A percentile compares a stretch with the other conserved stretches of the same genome.
Conservation (phyloP, 108 stramenopile species). For the Nitzschia inconspicua region DNA sequence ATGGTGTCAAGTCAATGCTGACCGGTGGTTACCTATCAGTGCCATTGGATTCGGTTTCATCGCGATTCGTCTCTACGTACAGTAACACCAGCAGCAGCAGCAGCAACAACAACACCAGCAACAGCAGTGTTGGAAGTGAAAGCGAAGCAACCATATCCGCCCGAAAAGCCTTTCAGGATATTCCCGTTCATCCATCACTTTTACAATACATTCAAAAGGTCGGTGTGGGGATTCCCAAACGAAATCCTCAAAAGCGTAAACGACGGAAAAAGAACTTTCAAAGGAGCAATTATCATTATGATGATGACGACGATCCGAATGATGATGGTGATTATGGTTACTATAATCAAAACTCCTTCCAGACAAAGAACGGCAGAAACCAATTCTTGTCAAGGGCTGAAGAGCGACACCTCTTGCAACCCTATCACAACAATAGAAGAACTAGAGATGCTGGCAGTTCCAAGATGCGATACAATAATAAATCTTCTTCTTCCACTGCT, state of each 20-base stretch:
- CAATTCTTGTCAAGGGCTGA: constrained; percentile 15
- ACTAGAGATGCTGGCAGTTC: constrained; percentile 35
- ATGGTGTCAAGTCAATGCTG: too few relatives aligned
- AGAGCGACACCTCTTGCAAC: constrained; percentile 42
- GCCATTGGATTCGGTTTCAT: too few relatives aligned
- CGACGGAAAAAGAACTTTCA: constrained; percentile 7
- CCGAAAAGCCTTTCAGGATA: constrained; percentile 37
- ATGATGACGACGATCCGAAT: neutral
- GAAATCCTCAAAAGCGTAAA: constrained; percentile 3
- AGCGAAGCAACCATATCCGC: too few relatives aligned
- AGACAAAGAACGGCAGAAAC: constrained; percentile 13
- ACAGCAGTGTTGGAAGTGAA: constrained; percentile 9
- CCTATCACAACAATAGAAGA: constrained; percentile 69
- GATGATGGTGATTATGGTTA: neutral
- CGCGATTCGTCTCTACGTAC: too few relatives aligned
- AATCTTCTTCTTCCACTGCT: too few relatives aligned
- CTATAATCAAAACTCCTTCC: constrained; percentile 28
- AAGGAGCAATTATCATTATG: neutral
- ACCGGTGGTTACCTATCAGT: too few relatives aligned
- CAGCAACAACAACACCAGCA: neutral
- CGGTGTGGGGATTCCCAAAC: constrained; percentile 54
- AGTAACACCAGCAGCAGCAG: neutral
- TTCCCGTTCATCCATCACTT: constrained; percentile 57
- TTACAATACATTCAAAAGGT: constrained; percentile 54
- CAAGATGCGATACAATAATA: too few relatives aligned